Percentiles rank a stretch among this genome's conserved stretches.
phyloP scores from a whole-genome alignment of 352 stramenopile genomes.

The Phytophthora pluvialis region DNA sequence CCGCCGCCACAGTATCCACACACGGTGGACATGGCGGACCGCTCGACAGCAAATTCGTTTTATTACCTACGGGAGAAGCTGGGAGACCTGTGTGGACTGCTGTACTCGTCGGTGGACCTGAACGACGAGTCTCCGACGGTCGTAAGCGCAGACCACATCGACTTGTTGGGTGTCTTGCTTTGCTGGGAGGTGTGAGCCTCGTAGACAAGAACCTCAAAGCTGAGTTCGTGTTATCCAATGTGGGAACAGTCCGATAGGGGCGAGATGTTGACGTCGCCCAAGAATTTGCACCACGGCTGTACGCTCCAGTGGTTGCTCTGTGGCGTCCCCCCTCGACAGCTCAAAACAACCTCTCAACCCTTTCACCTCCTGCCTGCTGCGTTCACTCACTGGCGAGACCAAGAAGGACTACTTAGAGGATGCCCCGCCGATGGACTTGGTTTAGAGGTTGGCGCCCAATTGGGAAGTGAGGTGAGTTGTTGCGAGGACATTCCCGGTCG shows the following conservation, averaged over 20 bases:
- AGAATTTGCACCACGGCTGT: constrained; percentile 47
- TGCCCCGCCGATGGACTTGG: too few species aligned
- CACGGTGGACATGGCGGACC: constrained; percentile 77
- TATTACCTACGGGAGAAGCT: constrained; percentile 86
- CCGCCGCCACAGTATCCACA: constrained; percentile 75
- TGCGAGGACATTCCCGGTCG: too few species aligned
- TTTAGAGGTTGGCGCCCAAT: too few species aligned
- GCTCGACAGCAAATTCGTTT: constrained; percentile 68
- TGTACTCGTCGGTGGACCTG: constrained; percentile 67
- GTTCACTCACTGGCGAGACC: too few species aligned
- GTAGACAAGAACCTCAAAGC: constrained; percentile 57
- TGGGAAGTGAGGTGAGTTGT: too few species aligned
- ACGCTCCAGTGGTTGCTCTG: constrained; percentile 78
- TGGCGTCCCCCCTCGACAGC: constrained; percentile 30
- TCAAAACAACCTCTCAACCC: constrained; percentile 28
- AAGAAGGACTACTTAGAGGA: too few species aligned
- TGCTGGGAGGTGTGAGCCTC: constrained; percentile 55
- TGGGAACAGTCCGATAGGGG: constrained; percentile 49
- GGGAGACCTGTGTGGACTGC: constrained; percentile 69
- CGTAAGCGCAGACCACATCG: constrained; percentile 67
- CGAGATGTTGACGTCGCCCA: constrained; percentile 23
- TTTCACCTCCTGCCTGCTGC: constrained; percentile 38
- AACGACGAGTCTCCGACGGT: constrained; percentile 58
- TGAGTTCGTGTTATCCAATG: constrained; percentile 71
- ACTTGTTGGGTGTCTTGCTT: constrained; percentile 78